A percentile compares a stretch with the other conserved stretches of the same genome.
phyloP scores from a whole-genome alignment of 2,329 filamentous ascomycete genomes.

The Basipetospora chlamydospora region DNA sequence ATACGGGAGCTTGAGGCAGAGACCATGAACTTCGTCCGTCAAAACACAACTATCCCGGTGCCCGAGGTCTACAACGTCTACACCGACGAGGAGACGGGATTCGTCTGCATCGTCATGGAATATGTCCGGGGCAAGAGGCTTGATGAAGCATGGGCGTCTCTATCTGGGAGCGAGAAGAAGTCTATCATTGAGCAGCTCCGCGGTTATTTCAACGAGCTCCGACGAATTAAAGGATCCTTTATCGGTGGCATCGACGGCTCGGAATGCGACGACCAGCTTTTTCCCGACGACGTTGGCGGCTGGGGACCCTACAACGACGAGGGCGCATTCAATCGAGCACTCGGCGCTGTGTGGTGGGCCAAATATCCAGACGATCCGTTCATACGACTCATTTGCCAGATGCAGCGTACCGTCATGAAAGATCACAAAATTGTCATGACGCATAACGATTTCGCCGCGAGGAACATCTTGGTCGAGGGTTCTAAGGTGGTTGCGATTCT shows the following conservation, averaged over 20 bases:
- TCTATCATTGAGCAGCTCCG: conserved; percentile 10
- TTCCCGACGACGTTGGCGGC: conserved; percentile 6
- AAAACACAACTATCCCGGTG: conserved; percentile 8
- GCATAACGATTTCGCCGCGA: conserved; percentile 27
- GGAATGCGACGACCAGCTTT: conserved; percentile 11
- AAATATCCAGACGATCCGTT: conserved; percentile 3
- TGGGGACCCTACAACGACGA: conserved; percentile 10
- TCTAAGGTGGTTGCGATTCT: conserved; percentile 22
- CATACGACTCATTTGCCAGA: conserved; percentile 7
- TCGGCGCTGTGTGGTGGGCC: conserved; percentile 9
- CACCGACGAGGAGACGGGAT: conserved; percentile 6
- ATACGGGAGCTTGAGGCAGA: conserved; percentile 7
- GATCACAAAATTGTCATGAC: conserved; percentile 21
- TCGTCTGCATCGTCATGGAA: conserved; percentile 10
- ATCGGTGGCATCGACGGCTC: conserved; percentile 11
- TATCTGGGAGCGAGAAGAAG: conserved; percentile 7
- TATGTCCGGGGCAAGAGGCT: conserved; percentile 10
- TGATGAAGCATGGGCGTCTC: conserved; percentile 8
- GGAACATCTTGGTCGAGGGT: conserved; percentile 21
- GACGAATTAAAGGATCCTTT: conserved; percentile 8
- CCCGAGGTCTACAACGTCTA: conserved; percentile 7
- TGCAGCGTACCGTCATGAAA: conserved; percentile 9
- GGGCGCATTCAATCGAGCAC: conserved; percentile 10
- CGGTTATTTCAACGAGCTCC: conserved; percentile 10
- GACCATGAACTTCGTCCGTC: conserved; percentile 8